Evolutionary conservation across 2,329 filamentous ascomycete species (phyloP).

Genomic region (Calonectria hongkongensis): DNA sequence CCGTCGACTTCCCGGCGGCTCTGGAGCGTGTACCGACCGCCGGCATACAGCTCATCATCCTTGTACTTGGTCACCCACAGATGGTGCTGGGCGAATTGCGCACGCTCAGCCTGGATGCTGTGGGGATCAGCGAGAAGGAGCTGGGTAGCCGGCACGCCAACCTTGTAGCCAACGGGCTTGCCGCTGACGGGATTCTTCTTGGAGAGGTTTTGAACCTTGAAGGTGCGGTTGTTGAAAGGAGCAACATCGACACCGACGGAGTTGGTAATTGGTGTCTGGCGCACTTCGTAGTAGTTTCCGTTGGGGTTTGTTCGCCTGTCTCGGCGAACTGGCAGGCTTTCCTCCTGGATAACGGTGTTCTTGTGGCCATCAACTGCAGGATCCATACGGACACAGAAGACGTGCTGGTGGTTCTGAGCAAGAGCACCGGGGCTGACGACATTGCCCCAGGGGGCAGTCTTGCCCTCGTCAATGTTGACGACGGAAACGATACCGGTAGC

Average conservation of each 20-base stretch:
- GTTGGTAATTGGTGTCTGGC: constrained; percentile 66
- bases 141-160: constrained; percentile 63
- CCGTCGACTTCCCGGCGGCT: constrained; percentile 59
- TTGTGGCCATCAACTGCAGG: constrained; percentile 75
- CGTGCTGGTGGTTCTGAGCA: constrained; percentile 80
- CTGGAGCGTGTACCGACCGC: constrained; percentile 64
- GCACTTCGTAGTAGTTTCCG: constrained; percentile 66
- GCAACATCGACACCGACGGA: constrained; percentile 69
- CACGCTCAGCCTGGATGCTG: constrained; percentile 63
- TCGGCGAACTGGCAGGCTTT: constrained; percentile 66
- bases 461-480: constrained; percentile 72
- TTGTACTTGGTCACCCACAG: constrained; percentile 68
- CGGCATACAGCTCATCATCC: constrained; percentile 67
- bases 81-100: constrained; percentile 65
- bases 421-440: constrained; percentile 76
- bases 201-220: constrained; percentile 70
- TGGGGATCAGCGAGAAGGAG: constrained; percentile 63
- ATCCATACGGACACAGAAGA: constrained; percentile 78
- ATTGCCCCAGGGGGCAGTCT: constrained; percentile 73
- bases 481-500: constrained; percentile 66
- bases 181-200: constrained; percentile 65
- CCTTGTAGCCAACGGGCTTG: constrained; percentile 69
- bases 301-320: constrained; percentile 67
- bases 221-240: constrained; percentile 67
- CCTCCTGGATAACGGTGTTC: constrained; percentile 71